Percentiles rank a stretch among this genome's conserved stretches.
phyloP scores from a whole-genome alignment of 441 rosid species.

The Lagerstroemia fauriei region DNA sequence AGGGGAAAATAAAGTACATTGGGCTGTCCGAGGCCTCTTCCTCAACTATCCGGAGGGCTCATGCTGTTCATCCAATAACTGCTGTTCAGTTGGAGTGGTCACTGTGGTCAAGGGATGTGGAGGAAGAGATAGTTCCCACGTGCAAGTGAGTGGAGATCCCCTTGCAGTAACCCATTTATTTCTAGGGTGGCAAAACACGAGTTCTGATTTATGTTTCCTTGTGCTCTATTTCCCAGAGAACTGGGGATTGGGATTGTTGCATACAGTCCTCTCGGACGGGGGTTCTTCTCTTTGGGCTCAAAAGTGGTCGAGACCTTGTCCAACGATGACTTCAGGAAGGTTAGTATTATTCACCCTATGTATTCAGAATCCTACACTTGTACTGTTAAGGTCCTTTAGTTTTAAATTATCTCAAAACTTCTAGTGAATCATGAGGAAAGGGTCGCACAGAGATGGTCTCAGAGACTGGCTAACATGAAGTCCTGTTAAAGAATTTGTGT shows the following conservation, averaged over 20 bases:
- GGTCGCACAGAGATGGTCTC: too few relatives aligned
- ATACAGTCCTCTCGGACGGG: slow-evolving; percentile 49
- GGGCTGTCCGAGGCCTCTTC: slow-evolving; percentile 21
- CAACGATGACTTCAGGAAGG: slow-evolving; percentile 34
- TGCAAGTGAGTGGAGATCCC: slow-evolving; percentile 11
- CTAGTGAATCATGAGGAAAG: neutral
- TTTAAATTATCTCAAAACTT: too few relatives aligned
- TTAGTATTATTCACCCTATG: slow-evolving; percentile 3
- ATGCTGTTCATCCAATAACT: slow-evolving; percentile 30
- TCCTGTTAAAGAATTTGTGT: neutral
- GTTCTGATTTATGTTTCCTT: neutral
- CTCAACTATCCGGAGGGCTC: slow-evolving; percentile 28
- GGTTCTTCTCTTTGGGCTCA: slow-evolving; percentile 60
- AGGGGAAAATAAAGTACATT: slow-evolving; percentile 25
- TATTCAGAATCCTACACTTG: neutral
- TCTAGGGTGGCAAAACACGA: neutral
- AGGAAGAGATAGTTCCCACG: slow-evolving; percentile 29
- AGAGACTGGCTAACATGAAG: neutral
- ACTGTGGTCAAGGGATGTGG: slow-evolving; percentile 24
- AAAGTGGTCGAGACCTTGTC: slow-evolving; percentile 40
- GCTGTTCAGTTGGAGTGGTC: slow-evolving; percentile 31
- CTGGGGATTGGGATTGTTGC: slow-evolving; percentile 70
- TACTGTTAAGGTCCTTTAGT: neutral
- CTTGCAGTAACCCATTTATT: neutral
- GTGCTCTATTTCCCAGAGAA: slow-evolving; percentile 39